Percentiles rank a stretch among this genome's conserved stretches.
Evolutionary conservation across 2,329 filamentous ascomycete species (phyloP).

Genomic region (Sporothrix euskadiensis): DNA sequence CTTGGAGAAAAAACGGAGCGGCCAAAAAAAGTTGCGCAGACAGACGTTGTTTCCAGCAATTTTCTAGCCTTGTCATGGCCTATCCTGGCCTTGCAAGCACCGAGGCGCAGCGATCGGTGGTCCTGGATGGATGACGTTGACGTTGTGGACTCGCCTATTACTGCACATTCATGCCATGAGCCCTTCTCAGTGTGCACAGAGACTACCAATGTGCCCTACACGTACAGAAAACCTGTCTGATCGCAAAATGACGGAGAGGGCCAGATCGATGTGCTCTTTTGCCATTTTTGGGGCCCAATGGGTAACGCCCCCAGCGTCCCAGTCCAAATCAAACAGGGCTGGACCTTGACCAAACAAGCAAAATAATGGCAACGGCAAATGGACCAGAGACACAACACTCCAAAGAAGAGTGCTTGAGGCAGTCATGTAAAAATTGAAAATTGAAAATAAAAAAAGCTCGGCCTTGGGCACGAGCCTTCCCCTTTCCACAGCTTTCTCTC

Average conservation of each 20-base stretch:
- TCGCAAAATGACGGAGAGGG: not conserved
- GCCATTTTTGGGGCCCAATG: not conserved
- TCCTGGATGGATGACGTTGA: not conserved
- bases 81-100: not conserved
- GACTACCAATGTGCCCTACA: too few species aligned
- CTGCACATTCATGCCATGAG: not conserved
- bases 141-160: not conserved
- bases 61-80: not conserved
- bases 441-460: not conserved
- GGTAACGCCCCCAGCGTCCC: not conserved
- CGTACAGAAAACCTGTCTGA: not conserved
- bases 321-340: not conserved
- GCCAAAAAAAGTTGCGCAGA: not conserved
- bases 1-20: not conserved
- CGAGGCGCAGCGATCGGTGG: not conserved
- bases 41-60: not conserved
- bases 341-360: not conserved
- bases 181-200: not conserved
- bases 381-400: not conserved
- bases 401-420: not conserved
- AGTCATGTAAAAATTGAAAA: not conserved
- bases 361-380: not conserved
- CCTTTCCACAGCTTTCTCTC: not conserved
- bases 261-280: slow-evolving; percentile 2
- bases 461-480: not conserved